Conservation (phyloP, 2,329 filamentous ascomycete species). For the Verticillium klebahnii region DNA sequence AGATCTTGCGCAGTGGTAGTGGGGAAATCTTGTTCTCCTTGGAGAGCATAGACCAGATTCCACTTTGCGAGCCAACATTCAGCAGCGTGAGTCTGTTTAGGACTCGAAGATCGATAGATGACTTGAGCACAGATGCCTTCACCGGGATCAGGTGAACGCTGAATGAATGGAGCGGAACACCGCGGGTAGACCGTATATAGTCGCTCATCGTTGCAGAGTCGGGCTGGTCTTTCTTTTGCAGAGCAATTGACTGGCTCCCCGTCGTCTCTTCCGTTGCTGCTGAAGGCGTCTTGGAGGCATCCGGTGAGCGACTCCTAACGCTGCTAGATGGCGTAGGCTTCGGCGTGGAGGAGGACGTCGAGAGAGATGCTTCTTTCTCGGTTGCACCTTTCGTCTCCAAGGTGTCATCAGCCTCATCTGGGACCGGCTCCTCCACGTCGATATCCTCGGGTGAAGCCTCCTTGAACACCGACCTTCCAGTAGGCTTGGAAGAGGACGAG, state of each 20-base stretch:
- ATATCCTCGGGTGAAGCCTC: constrained; percentile 41
- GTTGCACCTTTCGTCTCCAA: constrained; percentile 22
- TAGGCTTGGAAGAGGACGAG: neutral
- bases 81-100: constrained; percentile 56
- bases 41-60: constrained; percentile 53
- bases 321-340: neutral
- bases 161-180: constrained; percentile 50
- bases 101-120: constrained; percentile 51
- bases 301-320: neutral
- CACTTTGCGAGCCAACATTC: constrained; percentile 57
- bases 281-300: neutral
- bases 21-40: constrained; percentile 48
- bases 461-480: neutral
- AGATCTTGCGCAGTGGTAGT: constrained; percentile 52
- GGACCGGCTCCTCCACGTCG: constrained; percentile 35
- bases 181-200: constrained; percentile 55
- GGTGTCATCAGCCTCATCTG: constrained; percentile 16
- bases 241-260: constrained; percentile 2
- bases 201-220: constrained; percentile 32
- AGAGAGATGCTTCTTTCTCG: neutral
- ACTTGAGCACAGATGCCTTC: constrained; percentile 51
- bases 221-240: constrained; percentile 6
- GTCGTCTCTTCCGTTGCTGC: constrained; percentile 7
- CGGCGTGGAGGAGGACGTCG: neutral
- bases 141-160: constrained; percentile 56